Conservation (phyloP, 257 asterid genomes). For the Capsicum pubescens region DNA sequence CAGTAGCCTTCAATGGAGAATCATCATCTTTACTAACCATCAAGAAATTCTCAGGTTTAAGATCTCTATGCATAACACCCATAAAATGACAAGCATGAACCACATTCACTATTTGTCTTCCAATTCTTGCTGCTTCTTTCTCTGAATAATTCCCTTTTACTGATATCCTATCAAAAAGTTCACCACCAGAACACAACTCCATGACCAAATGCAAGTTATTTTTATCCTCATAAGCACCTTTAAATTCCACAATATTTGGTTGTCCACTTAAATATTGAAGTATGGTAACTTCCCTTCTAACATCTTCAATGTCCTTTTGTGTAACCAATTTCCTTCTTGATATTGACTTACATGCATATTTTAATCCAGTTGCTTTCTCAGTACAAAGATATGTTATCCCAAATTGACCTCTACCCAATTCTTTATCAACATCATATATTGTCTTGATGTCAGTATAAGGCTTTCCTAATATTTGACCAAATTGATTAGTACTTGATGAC, state of each 20-base stretch:
- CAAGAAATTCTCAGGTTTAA: conserved; percentile 57
- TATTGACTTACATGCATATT: conserved; percentile 54
- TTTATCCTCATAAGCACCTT: conserved; percentile 51
- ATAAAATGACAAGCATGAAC: conserved; percentile 54
- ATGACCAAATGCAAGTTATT: conserved; percentile 44
- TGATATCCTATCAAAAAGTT: conserved; percentile 47
- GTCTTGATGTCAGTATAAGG: conserved; percentile 40
- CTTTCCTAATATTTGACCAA: conserved; percentile 38
- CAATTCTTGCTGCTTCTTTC: conserved; percentile 53
- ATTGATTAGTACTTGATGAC: conserved; percentile 25
- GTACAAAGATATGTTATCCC: conserved; percentile 51
- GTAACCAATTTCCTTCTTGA: conserved; percentile 42
- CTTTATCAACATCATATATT: conserved; percentile 44
- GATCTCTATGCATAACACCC: conserved; percentile 56
- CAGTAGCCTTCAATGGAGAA: conserved; percentile 48
- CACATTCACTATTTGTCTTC: conserved; percentile 52
- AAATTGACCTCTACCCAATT: conserved; percentile 54
- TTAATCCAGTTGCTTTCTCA: conserved; percentile 37
- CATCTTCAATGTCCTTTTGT: conserved; percentile 42
- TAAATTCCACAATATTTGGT: conserved; percentile 50
- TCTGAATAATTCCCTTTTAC: conserved; percentile 53
- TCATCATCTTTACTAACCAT: conserved; percentile 40
- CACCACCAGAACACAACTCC: conserved; percentile 54
- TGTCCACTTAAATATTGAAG: conserved; percentile 54
- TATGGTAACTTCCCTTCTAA: conserved; percentile 45